phyloP scores from a whole-genome alignment of 2,329 filamentous ascomycete species.

The Eurotiales sp. region DNA sequence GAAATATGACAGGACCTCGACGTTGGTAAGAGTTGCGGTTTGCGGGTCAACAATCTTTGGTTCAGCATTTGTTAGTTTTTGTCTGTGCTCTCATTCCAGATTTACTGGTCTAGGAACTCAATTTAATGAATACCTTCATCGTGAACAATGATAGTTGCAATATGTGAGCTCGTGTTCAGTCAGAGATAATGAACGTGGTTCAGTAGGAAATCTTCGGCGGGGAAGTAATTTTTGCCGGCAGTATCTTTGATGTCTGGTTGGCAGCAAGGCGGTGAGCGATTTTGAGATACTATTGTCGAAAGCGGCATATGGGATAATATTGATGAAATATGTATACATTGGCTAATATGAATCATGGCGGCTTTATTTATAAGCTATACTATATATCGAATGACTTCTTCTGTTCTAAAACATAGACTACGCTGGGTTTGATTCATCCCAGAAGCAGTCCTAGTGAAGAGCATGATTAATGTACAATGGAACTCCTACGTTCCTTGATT shows the following conservation, averaged over 20 bases:
- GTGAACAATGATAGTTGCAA: neutral
- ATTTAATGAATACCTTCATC: neutral
- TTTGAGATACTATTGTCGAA: too few relatives aligned
- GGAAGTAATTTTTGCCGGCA: slow-evolving; percentile 12
- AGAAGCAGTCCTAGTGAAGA: neutral
- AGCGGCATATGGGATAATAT: too few relatives aligned
- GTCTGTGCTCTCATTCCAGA: neutral
- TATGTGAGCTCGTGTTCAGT: neutral
- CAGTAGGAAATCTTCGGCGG: neutral
- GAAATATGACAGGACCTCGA: slow-evolving; percentile 38
- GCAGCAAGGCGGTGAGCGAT: slow-evolving; percentile 1
- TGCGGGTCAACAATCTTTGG: slow-evolving; percentile 17
- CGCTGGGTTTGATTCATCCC: neutral
- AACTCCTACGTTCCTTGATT: neutral
- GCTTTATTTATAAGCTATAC: neutral
- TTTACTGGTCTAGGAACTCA: neutral
- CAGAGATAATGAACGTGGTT: neutral
- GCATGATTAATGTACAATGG: neutral
- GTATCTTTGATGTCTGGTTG: slow-evolving; percentile 1
- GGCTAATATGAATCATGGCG: neutral
- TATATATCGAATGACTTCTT: too few relatives aligned
- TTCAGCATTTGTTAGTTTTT: neutral
- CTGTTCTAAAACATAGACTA: too few relatives aligned
- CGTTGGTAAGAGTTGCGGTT: slow-evolving; percentile 34
- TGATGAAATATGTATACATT: neutral